phyloP scores from a whole-genome alignment of 2,329 filamentous ascomycete genomes.

The Onygenales sp. region DNA sequence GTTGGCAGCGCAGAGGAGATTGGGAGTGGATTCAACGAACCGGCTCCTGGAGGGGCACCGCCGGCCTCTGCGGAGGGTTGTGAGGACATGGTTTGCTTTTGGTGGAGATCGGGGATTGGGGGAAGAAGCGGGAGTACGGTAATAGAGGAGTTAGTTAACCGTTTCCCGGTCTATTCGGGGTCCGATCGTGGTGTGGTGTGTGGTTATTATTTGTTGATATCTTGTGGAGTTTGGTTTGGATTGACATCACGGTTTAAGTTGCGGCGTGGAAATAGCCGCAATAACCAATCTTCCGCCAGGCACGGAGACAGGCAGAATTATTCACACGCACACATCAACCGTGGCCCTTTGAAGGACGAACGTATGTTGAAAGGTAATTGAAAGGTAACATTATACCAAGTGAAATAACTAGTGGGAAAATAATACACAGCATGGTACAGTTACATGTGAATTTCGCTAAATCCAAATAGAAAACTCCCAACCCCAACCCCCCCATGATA shows the following conservation, averaged over 20 bases:
- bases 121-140: not conserved
- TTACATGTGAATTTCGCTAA: too few relatives aligned
- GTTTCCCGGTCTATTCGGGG: not conserved
- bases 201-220: not conserved
- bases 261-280: not conserved
- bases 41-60: constrained; percentile 17
- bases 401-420: not conserved
- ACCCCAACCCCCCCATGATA: not conserved
- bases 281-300: not conserved
- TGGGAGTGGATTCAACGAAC: constrained; percentile 1
- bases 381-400: not conserved
- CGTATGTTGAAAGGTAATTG: not conserved
- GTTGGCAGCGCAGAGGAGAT: not conserved
- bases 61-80: constrained; percentile 17
- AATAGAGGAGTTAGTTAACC: not conserved
- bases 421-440: too few relatives aligned
- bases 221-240: not conserved
- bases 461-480: not conserved
- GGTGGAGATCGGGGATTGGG: not conserved
- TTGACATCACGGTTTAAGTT: not conserved
- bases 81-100: not conserved
- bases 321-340: not conserved
- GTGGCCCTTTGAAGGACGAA: not conserved
- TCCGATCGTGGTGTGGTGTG: not conserved
- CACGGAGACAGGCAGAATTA: not conserved